phyloP scores from a whole-genome alignment of 2,329 filamentous ascomycete genomes.

The Trichoderma koningiopsis region DNA sequence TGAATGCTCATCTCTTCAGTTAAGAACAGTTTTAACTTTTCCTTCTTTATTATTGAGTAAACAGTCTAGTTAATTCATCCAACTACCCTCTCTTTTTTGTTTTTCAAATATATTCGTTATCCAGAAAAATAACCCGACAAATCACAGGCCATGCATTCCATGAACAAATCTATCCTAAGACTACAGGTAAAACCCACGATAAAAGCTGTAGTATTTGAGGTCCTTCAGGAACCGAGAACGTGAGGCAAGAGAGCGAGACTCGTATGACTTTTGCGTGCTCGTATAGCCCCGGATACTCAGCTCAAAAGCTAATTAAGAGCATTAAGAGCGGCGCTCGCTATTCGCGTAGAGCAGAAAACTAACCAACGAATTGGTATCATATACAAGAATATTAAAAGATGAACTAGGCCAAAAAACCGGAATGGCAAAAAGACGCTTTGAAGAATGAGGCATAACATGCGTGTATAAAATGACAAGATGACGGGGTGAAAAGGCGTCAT shows the following conservation, averaged over 20 bases:
- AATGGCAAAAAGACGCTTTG: slow-evolving; percentile 19
- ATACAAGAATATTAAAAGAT: slow-evolving; percentile 27
- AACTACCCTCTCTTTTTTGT: not conserved
- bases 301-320: not conserved
- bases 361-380: not conserved
- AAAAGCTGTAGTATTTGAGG: not conserved
- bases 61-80: slow-evolving; percentile 17
- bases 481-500: not conserved
- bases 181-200: slow-evolving; percentile 11
- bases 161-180: slow-evolving; percentile 25
- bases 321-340: not conserved
- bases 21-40: not conserved
- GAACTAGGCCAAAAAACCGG: not conserved
- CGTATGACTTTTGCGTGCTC: not conserved
- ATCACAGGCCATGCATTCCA: slow-evolving; percentile 2
- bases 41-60: not conserved
- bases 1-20: not conserved
- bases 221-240: not conserved
- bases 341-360: slow-evolving; percentile 8
- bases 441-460: not conserved
- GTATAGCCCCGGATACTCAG: not conserved
- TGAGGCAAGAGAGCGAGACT: not conserved
- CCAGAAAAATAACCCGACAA: slow-evolving; percentile 2
- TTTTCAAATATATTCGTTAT: slow-evolving; percentile 23
- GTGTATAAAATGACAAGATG: not conserved